Conservation (phyloP, 2,329 filamentous ascomycete species). For the Bipolaris cookei region DNA sequence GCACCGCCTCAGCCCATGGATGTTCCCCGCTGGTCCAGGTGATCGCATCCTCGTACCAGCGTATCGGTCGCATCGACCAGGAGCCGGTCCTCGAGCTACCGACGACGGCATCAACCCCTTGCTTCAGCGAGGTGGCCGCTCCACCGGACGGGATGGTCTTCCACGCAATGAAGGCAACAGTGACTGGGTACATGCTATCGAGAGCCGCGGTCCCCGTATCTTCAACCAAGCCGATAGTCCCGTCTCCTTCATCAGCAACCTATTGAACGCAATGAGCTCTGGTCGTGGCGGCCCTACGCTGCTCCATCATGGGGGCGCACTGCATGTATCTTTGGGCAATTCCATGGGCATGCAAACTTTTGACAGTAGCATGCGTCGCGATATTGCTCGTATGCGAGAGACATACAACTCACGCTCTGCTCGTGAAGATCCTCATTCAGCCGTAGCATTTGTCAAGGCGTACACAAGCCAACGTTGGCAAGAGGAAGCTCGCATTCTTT, state of each 20-base stretch:
- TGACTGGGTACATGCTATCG: conserved; percentile 61
- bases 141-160: conserved; percentile 33
- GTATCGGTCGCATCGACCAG: conserved; percentile 62
- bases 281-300: conserved; percentile 38
- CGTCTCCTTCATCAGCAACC: conserved; percentile 63
- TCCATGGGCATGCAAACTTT: conserved; percentile 43
- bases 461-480: conserved; percentile 81
- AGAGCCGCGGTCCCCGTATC: conserved; percentile 54
- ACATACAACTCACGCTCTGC: conserved; percentile 42
- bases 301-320: conserved; percentile 51
- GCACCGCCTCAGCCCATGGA: conserved; percentile 63
- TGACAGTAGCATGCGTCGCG: conserved; percentile 40
- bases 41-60: conserved; percentile 49
- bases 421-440: conserved; percentile 70
- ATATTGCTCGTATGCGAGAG: conserved; percentile 42
- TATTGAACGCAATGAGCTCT: conserved; percentile 62
- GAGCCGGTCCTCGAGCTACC: conserved; percentile 61
- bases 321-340: conserved; percentile 61
- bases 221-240: conserved; percentile 55
- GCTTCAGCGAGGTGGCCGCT: conserved; percentile 67
- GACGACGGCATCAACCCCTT: conserved; percentile 90
- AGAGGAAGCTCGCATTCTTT: conserved; percentile 88
- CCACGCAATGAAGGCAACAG: conserved; percentile 52
- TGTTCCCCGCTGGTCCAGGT: conserved; percentile 64
- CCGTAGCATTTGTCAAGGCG: conserved; percentile 75